Conservation (phyloP, 129 eudicot species). For the Lactuca saligna region DNA sequence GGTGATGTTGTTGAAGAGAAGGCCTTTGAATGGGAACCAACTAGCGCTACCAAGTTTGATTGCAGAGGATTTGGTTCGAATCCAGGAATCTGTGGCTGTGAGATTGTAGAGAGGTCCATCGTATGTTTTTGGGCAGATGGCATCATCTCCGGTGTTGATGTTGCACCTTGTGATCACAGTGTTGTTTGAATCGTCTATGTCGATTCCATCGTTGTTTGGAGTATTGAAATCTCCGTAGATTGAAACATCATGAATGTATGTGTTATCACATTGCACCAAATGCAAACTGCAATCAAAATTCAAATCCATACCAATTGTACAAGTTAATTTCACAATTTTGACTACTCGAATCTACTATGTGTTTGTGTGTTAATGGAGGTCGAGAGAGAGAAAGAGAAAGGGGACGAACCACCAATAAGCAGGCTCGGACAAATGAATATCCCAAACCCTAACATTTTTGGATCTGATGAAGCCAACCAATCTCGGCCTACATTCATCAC, state of each 20-base stretch:
- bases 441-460: slow-evolving; percentile 51
- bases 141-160: slow-evolving; percentile 95
- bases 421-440: slow-evolving; percentile 57
- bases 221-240: slow-evolving; percentile 87
- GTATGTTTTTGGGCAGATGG: slow-evolving; percentile 93
- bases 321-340: background rate
- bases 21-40: slow-evolving; percentile 55
- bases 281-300: slow-evolving; percentile 70
- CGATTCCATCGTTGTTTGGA: slow-evolving; percentile 98
- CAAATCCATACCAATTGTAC: slow-evolving; percentile 4
- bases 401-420: slow-evolving; percentile 85
- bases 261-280: slow-evolving; percentile 72
- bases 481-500: slow-evolving; percentile 89
- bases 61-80: slow-evolving; percentile 91
- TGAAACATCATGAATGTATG: slow-evolving; percentile 69
- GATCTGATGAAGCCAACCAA: slow-evolving; percentile 74
- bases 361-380: slow-evolving; percentile 15
- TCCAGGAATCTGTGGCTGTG: slow-evolving; percentile 85
- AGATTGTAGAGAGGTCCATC: slow-evolving; percentile 78
- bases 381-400: slow-evolving; percentile 15
- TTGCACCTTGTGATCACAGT: slow-evolving; percentile 81
- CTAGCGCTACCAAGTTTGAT: slow-evolving; percentile 95
- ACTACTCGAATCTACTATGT: slow-evolving; percentile 16
- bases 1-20: slow-evolving; percentile 73
- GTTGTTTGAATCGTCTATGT: slow-evolving; percentile 89